These are phyloP conservation scores for Ogataea angusta DNA, from an alignment of 805 yeast genomes.

Conservation along the genomic window DNA sequence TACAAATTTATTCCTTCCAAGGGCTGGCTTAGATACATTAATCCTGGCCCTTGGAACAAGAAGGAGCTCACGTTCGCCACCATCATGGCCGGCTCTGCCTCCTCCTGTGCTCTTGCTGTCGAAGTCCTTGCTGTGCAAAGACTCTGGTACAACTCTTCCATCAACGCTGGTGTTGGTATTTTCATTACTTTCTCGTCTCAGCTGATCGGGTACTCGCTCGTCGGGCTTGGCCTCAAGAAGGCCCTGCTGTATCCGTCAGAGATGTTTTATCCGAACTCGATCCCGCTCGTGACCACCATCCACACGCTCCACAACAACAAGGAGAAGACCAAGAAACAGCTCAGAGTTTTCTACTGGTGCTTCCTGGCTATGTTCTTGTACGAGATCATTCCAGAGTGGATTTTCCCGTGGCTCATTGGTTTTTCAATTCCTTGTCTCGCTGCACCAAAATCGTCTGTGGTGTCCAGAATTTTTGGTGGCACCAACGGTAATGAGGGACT, in stretches of 20 bases:
- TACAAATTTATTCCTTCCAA: conserved; percentile 27
- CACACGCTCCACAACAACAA: conserved; percentile 27
- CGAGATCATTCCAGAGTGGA: conserved; percentile 34
- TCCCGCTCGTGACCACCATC: conserved; percentile 31
- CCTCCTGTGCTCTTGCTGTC: conserved; percentile 30
- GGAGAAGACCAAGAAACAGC: conserved; percentile 21
- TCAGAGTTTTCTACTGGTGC: conserved; percentile 25
- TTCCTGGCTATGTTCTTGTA: conserved; percentile 26
- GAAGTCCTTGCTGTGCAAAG: conserved; percentile 35
- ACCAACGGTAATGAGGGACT: conserved; percentile 34
- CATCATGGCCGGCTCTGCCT: conserved; percentile 34
- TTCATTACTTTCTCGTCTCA: conserved; percentile 33
- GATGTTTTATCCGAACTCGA: conserved; percentile 40
- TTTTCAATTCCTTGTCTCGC: conserved; percentile 31
- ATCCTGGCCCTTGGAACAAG: conserved; percentile 43
- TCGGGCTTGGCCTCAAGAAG: conserved; percentile 29
- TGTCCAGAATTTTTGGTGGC: conserved; percentile 34
- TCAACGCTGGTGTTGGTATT: conserved; percentile 29
- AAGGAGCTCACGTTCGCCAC: conserved; percentile 44
- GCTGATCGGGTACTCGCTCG: conserved; percentile 30
- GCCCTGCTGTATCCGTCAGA: conserved; percentile 24
- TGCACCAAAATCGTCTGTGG: conserved; percentile 26
- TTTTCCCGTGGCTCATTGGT: conserved; percentile 30
- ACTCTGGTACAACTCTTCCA: conserved; percentile 28
- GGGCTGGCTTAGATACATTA: conserved; percentile 17